Base-by-base conservation (phyloP, 2,329 filamentous ascomycete species). In the Ceratocystis diversiconidia region DNA sequence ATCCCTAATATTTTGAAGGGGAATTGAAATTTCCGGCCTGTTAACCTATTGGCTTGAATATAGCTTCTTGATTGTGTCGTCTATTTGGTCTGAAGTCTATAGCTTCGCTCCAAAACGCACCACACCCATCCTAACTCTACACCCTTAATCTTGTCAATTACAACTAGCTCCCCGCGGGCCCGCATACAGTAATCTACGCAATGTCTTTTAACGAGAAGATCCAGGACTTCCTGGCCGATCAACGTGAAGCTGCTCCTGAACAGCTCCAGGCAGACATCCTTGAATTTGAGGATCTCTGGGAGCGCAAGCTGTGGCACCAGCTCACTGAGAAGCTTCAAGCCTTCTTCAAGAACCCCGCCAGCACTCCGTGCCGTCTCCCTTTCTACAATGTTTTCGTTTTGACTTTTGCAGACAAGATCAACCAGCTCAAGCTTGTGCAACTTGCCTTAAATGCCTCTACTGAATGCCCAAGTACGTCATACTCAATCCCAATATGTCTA, bases 261-360 rank as follows among this genome's bases (percentile, higher is more conserved):
- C 89, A 95, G 75, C 84, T 95, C 64, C 92, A 96, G 78, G 83
- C 87, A 72, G 85, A 89, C 73, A 89, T 96, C 76, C 83, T 99
- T 72, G 85, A 87, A 72, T 96, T 99, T 70, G 94, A 99, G 80
- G 91, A 95, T 75, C 89, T 86, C 74, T 99, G 94, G 94, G 94
- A 99, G 80, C 87, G 92, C 72, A 96, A 96, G 79, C 83, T 99
- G 78, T 99, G 94, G 94, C 94, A 99, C 79, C 92, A 99, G 78
- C 87, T 99, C 70, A 99, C 94, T 44, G 88, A 96, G 73, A 81
- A 87, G 64, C 83, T 99, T 66, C 80, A 96, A 71, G 83, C 89
- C 70, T 96, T 92, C 82, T 99, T 96, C 79, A 86, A 86, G 72
- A 79, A 89, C 71, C 82, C 88, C 57, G 84, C 86, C 73, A 97